phyloP scores from a whole-genome alignment of 257 asterid genomes.

The Nicotiana benthamiana region DNA sequence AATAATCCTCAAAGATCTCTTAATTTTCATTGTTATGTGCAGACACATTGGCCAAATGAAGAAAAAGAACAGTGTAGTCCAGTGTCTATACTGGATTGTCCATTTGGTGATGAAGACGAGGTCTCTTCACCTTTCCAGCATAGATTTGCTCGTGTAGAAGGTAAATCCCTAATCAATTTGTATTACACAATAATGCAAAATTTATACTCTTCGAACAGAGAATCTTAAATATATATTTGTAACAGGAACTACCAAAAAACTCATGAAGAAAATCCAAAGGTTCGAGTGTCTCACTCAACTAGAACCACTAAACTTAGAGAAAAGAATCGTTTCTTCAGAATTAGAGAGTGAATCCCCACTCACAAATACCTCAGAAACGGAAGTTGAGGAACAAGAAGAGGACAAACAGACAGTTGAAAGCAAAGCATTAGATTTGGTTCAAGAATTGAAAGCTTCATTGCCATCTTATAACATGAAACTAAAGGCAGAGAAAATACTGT shows the following conservation, averaged over 20 bases:
- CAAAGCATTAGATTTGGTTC: conserved; percentile 27
- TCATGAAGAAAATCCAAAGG: conserved; percentile 45
- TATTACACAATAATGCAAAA: not conserved
- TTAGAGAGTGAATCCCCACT: conserved; percentile 38
- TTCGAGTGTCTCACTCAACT: conserved; percentile 54
- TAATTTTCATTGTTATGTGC: conserved; percentile 7
- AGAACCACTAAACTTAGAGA: conserved; percentile 51
- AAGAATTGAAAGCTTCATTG: conserved; percentile 23
- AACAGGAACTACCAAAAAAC: conserved; percentile 53
- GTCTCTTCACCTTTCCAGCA: conserved; percentile 62
- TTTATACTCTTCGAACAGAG: not conserved
- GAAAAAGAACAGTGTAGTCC: conserved; percentile 89
- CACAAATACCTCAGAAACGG: conserved; percentile 12
- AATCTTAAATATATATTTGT: not conserved
- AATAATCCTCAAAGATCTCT: not conserved
- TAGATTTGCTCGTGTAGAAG: conserved; percentile 45
- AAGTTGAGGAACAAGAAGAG: conserved; percentile 19
- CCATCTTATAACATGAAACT: conserved; percentile 26
- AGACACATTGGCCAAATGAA: conserved; percentile 47
- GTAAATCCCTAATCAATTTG: conserved; percentile 18
- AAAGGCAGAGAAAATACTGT: conserved; percentile 32
- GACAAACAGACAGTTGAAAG: conserved; percentile 9
- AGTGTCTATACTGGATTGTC: conserved; percentile 69
- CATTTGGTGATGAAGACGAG: conserved; percentile 75
- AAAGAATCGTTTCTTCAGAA: conserved; percentile 32